These are phyloP conservation scores for Penicillium sp. DNA, from an alignment of 2,329 filamentous ascomycete species.

Conservation along the genomic window DNA sequence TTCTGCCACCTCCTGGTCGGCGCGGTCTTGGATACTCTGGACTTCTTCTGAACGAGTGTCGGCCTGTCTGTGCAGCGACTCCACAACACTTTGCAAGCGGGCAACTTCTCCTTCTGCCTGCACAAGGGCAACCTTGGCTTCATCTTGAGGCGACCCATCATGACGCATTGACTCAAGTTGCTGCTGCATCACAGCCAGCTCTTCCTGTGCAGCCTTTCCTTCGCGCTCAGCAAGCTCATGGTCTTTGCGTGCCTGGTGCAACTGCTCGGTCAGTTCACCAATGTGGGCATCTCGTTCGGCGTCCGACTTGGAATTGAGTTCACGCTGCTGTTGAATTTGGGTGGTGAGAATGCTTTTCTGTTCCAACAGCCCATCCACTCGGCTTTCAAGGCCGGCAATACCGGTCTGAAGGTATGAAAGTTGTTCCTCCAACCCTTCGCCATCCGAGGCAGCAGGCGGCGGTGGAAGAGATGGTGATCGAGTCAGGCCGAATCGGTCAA, in stretches of 20 bases:
- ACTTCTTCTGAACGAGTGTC: slow-evolving; percentile 21
- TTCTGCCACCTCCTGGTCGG: slow-evolving; percentile 20
- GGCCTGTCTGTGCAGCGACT: slow-evolving; percentile 37
- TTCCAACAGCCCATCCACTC: slow-evolving; percentile 71
- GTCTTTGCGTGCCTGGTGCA: slow-evolving; percentile 59
- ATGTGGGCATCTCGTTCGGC: slow-evolving; percentile 48
- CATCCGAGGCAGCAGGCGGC: slow-evolving; percentile 54
- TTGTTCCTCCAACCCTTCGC: slow-evolving; percentile 58
- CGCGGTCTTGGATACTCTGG: slow-evolving; percentile 19
- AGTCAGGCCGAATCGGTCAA: slow-evolving; percentile 44
- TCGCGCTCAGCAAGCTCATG: slow-evolving; percentile 50
- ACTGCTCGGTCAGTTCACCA: slow-evolving; percentile 41
- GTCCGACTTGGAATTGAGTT: slow-evolving; percentile 83
- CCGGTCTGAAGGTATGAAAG: slow-evolving; percentile 70
- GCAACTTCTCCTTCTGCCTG: slow-evolving; percentile 30
- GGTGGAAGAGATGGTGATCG: slow-evolving; percentile 48
- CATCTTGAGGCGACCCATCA: slow-evolving; percentile 33
- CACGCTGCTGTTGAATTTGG: slow-evolving; percentile 91
- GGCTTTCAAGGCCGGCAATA: slow-evolving; percentile 70
- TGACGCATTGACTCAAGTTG: slow-evolving; percentile 41
- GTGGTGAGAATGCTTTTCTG: slow-evolving; percentile 84
- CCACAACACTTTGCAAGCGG: slow-evolving; percentile 49
- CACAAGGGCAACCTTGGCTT: slow-evolving; percentile 26
- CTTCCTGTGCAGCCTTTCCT: slow-evolving; percentile 35
- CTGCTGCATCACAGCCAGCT: slow-evolving; percentile 39